Evolutionary conservation across 1,284 basidiomycete species (phyloP).

Genomic region (Anthracocystis setariae): DNA sequence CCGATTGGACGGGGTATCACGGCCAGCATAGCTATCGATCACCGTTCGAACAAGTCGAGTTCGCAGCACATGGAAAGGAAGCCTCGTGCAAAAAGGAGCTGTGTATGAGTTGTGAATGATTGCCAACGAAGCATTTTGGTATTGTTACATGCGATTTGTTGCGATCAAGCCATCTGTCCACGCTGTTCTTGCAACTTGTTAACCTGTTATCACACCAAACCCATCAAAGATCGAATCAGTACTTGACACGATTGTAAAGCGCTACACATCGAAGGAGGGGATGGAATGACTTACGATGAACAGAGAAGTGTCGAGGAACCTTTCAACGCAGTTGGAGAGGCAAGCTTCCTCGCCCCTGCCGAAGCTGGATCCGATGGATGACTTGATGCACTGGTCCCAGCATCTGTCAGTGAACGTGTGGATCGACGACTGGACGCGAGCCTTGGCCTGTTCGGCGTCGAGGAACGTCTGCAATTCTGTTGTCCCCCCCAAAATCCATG

Average conservation of each 20-base stretch:
- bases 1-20: no score
- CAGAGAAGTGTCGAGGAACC: constrained; percentile 88
- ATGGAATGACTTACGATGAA: constrained; percentile 55
- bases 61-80: no score
- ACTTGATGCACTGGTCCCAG: constrained; percentile 80
- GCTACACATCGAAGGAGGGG: background rate
- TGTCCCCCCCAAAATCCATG: background rate
- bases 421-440: constrained; percentile 75
- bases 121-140: constrained; percentile 12
- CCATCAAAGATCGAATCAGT: no score
- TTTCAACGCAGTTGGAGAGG: constrained; percentile 87
- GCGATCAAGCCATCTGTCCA: constrained; percentile 30
- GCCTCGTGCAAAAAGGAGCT: no score
- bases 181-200: constrained; percentile 76
- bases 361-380: constrained; percentile 84
- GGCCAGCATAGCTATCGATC: no score
- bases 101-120: constrained; percentile 13
- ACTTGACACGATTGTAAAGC: background rate
- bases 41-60: no score
- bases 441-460: constrained; percentile 87
- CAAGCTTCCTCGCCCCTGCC: constrained; percentile 84
- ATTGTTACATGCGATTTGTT: constrained; percentile 21
- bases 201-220: constrained; percentile 67
- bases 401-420: constrained; percentile 69
- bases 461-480: constrained; percentile 82